Evolutionary conservation across 2,329 filamentous ascomycete genomes (phyloP).

Genomic region (Diplodia sapinea): DNA sequence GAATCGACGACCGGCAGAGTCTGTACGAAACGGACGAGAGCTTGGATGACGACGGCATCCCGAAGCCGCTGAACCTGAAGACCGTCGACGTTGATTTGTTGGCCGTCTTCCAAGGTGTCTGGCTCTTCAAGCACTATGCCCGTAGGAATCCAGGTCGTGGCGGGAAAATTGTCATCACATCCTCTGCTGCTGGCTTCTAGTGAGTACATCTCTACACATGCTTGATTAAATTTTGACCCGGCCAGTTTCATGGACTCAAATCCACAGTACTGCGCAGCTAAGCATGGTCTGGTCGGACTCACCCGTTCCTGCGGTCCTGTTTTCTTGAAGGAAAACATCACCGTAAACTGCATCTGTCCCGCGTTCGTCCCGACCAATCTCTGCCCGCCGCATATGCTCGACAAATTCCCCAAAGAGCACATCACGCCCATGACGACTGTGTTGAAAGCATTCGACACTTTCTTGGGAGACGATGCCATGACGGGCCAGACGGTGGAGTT

Average conservation of each 20-base stretch:
- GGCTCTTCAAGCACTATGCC: constrained; percentile 48
- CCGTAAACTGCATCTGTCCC: constrained; percentile 51
- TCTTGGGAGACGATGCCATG: constrained; percentile 43
- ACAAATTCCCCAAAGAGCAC: constrained; percentile 47
- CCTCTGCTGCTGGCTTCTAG: constrained; percentile 44
- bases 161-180: constrained; percentile 45
- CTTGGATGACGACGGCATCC: constrained; percentile 38
- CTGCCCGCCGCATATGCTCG: constrained; percentile 47
- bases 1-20: constrained; percentile 45
- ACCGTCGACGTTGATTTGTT: constrained; percentile 45
- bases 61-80: constrained; percentile 40
- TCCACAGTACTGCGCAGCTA: constrained; percentile 46
- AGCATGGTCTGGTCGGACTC: constrained; percentile 46
- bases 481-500: constrained; percentile 52
- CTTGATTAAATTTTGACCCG: not conserved
- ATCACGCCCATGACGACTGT: constrained; percentile 51
- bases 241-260: constrained; percentile 39
- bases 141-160: constrained; percentile 31
- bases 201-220: constrained; percentile 34
- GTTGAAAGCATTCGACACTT: constrained; percentile 48
- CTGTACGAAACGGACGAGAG: constrained; percentile 44
- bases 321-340: constrained; percentile 45
- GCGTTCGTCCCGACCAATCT: constrained; percentile 49
- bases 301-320: constrained; percentile 44
- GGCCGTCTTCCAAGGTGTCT: constrained; percentile 45